Conservation (phyloP, 306 rosid species). For the Casuarina glauca region DNA sequence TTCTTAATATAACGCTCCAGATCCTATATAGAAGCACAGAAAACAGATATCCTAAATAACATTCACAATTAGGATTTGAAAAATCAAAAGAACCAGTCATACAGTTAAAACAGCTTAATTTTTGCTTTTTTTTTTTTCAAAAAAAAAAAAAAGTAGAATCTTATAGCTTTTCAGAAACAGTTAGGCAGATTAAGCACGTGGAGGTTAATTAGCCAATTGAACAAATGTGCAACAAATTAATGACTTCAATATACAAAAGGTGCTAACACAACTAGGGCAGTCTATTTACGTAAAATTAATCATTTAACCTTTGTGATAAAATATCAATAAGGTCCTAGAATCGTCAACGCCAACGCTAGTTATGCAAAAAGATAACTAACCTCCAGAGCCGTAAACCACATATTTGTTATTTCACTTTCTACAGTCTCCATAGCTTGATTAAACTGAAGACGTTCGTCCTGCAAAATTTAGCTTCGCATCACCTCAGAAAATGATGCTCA, state of each 20-base stretch:
- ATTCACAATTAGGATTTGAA: neutral
- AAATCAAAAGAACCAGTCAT: neutral
- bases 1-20: constrained; percentile 95
- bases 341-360: neutral
- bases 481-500: no score
- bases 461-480: no score
- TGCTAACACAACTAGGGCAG: neutral
- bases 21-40: constrained; percentile 50
- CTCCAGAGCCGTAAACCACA: constrained; percentile 23
- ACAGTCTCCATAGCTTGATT: no score
- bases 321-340: neutral
- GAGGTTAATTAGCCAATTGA: no score
- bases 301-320: neutral
- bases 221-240: neutral
- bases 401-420: no score
- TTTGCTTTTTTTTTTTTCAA: no score
- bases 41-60: neutral
- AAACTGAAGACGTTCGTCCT: no score
- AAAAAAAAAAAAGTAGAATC: no score
- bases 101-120: neutral
- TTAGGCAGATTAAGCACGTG: neutral
- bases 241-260: no score
- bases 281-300: neutral
- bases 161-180: no score
- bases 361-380: constrained; percentile 41